Base-by-base conservation (phyloP, 331 rosid species). In the Quercus tomentella region DNA sequence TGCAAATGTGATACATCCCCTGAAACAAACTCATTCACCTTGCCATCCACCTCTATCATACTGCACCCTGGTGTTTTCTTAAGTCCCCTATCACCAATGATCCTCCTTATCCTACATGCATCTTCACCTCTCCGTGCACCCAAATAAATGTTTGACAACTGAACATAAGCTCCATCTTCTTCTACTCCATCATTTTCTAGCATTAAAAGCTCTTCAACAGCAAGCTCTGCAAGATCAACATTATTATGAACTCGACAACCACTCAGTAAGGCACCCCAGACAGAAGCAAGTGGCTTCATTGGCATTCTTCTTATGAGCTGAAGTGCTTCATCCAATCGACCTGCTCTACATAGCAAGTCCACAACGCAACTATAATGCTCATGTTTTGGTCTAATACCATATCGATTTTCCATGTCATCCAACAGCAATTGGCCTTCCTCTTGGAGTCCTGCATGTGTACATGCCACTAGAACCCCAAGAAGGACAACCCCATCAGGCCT, bases 251-350 rank as follows among this genome's bases (percentile, higher is more conserved):
- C 67, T 71, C 80, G 62, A 67, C 87, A 84, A 35, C 83, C 84
- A 74, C 81, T 77, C 25, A 87, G 71, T 57, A 87, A 82, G 56
- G 90, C 86, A 62, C 90, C 88, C 85, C 90, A 87, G 65, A 80
- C 88, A 74, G 88, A 87, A 70, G 87, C 90, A 28, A 80, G 83
- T 51, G 88, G 87, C 81, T 74, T 82, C 87, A 87, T 77, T 35
- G 88, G 85, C 88, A 87, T 84, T 57, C 76, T 82, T 77, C 72
- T 56, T 41, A 77, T 84, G 61, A 87, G 80, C 74, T 70, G 28
- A 57, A 82, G 70, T 51, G 88, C 85, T 74, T 84, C 85, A 67
- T 73, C 52, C 6, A 87, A 60, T 41, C 7, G 67, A 56, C 90
- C 85, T 1, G 82, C 85, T 77, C 84, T 84, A 69, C 88, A 84